phyloP scores from a whole-genome alignment of 176 grass and related monocot genomes.

The Raddia distichophylla region DNA sequence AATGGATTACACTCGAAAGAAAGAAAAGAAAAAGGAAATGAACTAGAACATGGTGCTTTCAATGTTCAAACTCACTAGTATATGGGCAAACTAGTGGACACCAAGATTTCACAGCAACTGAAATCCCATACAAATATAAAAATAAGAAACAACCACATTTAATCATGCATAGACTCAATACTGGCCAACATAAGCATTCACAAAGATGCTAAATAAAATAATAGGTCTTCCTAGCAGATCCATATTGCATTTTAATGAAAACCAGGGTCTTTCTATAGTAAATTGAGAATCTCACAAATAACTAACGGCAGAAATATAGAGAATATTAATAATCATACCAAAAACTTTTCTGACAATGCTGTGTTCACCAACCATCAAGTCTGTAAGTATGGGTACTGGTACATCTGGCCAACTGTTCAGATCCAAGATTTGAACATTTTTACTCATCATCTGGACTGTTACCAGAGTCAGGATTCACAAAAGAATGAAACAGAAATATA shows the following conservation, averaged over 20 bases:
- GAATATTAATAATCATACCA: slow-evolving; percentile 60
- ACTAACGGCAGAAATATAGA: slow-evolving; percentile 20
- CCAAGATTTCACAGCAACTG: not conserved
- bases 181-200: slow-evolving; percentile 2
- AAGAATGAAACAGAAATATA: slow-evolving; percentile 33
- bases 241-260: slow-evolving; percentile 23
- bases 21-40: not conserved
- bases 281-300: slow-evolving; percentile 4
- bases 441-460: slow-evolving; percentile 99
- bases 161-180: not conserved
- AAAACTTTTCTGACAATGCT: slow-evolving; percentile 82
- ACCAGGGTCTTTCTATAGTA: not conserved
- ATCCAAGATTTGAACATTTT: slow-evolving; percentile 69
- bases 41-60: not conserved
- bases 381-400: slow-evolving; percentile 62
- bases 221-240: not conserved
- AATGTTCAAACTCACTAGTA: not conserved
- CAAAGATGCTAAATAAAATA: slow-evolving; percentile 18
- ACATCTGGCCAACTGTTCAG: slow-evolving; percentile 64
- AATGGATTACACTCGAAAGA: not conserved
- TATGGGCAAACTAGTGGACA: not conserved
- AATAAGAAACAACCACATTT: not conserved
- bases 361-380: slow-evolving; percentile 67
- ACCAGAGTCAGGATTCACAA: slow-evolving; percentile 87
- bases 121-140: slow-evolving; percentile 1